Evolutionary conservation across 768 basidiomycete genomes (phyloP), one percentile per base, ranked within the genome.

Genomic region (Tubosaeta sp.): DNA sequence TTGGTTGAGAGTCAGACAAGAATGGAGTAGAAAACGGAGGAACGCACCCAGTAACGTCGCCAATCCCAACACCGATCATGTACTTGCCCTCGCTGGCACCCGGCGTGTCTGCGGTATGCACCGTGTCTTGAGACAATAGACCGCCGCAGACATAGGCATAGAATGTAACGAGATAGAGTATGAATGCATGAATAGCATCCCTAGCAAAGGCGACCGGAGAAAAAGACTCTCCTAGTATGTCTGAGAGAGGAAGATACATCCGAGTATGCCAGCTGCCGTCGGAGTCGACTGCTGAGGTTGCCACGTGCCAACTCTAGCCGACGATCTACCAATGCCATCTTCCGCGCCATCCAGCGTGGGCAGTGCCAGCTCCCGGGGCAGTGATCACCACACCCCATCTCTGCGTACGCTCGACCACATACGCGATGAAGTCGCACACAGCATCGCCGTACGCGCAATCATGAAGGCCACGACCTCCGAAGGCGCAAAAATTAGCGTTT

Each of bases 21-120:
- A 22, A 22, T 31, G 27, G 24, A n/a, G 25, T 3, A 13, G 3
- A 8, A 11, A 14, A 42, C n/a, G n/a, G 25, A 49, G 32, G 27
- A 34, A 63, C 63, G 48, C 69, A 83, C 84, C 87, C 85, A 53
- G 86, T 90, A 52, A 90, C 78, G 59, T 90, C 88, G 18, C 78
- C 86, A 55, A 81, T 82, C 24, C 65, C 64, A 18, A 65, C 53
- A 12, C 64, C 64, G 6, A 65, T 43, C 52, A 65, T 35, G 47
- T 68, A 68, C 29, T 50, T 56, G 22, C 61, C 61, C 7, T 50
- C 34, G 25, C 6, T 48, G 32, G 49, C 47, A 4, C 51, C 45
- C 2, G 13, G 34, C n/a, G 54, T 39, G 22, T 6, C 7, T 11
- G 32, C 41, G 46, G n/a, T 32, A 19, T 40, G 39, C 6, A 29